Percentiles rank a stretch among this genome's conserved stretches.
Conservation (phyloP, 1,284 basidiomycete genomes). For the Inonotus hispidus region DNA sequence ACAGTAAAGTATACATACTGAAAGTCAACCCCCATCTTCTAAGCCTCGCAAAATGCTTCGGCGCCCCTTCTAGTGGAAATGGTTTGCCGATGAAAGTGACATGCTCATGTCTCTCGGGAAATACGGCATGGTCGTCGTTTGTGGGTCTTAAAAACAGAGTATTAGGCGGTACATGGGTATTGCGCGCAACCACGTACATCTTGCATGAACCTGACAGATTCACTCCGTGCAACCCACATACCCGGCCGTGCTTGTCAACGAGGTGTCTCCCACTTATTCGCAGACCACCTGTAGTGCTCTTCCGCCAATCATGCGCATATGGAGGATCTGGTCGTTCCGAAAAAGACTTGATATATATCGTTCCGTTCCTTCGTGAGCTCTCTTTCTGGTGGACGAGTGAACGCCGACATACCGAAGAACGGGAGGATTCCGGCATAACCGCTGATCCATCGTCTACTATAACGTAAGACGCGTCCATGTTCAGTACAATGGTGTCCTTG, state of each 20-base stretch:
- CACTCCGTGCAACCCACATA: conserved; percentile 73
- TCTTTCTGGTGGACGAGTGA: not conserved
- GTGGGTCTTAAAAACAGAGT: conserved; percentile 43
- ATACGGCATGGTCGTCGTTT: conserved; percentile 55
- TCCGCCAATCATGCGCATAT: conserved; percentile 74
- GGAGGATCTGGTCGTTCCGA: conserved; percentile 25
- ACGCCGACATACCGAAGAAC: not conserved
- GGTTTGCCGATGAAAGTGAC: conserved; percentile 81
- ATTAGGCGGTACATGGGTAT: not conserved
- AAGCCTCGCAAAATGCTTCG: conserved; percentile 74
- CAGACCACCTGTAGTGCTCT: conserved; percentile 51
- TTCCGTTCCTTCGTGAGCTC: not conserved
- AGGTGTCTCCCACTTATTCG: conserved; percentile 66
- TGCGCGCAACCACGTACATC: conserved; percentile 47
- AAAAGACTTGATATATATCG: not conserved
- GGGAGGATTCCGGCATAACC: not conserved
- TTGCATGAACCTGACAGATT: conserved; percentile 82
- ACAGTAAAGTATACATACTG: conserved; percentile 40
- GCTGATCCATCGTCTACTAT: not conserved
- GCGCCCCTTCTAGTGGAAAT: conserved; percentile 80
- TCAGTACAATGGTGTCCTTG: not conserved
- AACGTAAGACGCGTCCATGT: conserved; percentile 16
- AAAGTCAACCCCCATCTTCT: conserved; percentile 85
- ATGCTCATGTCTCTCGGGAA: conserved; percentile 53
- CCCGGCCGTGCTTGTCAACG: conserved; percentile 69